Conservation (phyloP, 2,329 filamentous ascomycete species). For the Stagonosporopsis cucurbitacearum region DNA sequence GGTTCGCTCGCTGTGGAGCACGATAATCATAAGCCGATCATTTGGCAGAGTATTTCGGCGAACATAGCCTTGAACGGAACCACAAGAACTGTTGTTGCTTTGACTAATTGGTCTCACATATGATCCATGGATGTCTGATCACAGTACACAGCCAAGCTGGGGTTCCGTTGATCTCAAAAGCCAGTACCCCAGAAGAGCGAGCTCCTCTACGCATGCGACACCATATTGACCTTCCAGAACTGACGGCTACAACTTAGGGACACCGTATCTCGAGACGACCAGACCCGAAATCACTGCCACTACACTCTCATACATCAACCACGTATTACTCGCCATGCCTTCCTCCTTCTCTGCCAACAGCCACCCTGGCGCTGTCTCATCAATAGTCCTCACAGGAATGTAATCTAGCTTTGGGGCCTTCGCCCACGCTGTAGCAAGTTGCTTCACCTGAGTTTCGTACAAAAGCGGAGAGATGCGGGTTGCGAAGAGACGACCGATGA, state of each 20-base stretch:
- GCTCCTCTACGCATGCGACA: no score
- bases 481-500: constrained; percentile 16
- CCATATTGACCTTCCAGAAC: no score
- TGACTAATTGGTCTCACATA: no score
- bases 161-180: no score
- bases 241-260: background rate
- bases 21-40: no score
- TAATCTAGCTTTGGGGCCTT: constrained; percentile 23
- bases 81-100: no score
- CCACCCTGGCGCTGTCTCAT: constrained; percentile 21
- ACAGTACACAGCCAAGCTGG: no score
- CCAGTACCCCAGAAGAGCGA: background rate
- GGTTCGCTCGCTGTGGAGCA: no score
- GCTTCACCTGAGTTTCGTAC: background rate
- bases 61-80: no score
- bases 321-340: background rate
- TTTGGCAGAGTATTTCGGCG: no score
- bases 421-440: constrained; percentile 7
- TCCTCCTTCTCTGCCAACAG: constrained; percentile 4
- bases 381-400: constrained; percentile 21
- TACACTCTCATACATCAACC: constrained; percentile 11
- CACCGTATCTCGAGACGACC: background rate
- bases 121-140: no score
- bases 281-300: background rate
- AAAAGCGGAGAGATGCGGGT: constrained; percentile 8